Percentiles rank a stretch among this genome's conserved stretches.
Evolutionary conservation across 306 rosid species (phyloP).

Genomic region (Castanopsis chinensis): DNA sequence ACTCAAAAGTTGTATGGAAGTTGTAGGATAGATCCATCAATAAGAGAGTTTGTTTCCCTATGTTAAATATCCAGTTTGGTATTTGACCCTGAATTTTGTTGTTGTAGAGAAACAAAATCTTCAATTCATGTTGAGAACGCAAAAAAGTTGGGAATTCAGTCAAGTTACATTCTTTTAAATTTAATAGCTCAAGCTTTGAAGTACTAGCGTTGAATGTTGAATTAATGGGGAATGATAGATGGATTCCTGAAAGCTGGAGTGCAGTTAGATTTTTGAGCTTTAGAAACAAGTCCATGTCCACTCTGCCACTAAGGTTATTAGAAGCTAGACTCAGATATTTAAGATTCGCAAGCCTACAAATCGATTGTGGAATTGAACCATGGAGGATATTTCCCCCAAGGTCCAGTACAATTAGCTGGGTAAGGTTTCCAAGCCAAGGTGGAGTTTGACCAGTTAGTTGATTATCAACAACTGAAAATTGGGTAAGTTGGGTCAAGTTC

Average conservation of each 20-base stretch:
- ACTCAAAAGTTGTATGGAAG: background rate
- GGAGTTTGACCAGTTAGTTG: no score
- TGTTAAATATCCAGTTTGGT: background rate
- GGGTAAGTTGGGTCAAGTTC: no score
- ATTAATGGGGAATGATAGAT: background rate
- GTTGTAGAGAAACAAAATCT: no score
- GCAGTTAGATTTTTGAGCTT: accelerated
- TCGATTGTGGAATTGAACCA: background rate
- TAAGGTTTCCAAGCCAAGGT: no score
- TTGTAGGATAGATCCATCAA: accelerated
- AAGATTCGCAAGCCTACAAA: background rate
- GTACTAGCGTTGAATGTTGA: background rate
- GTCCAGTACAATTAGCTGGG: background rate
- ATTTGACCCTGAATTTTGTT: background rate
- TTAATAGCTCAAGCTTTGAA: background rate
- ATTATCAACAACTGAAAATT: no score
- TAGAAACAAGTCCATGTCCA: background rate
- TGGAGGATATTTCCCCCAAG: accelerated
- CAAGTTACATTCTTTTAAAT: background rate
- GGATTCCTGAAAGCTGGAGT: background rate
- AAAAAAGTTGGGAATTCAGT: background rate
- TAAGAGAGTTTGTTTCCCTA: background rate
- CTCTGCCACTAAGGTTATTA: background rate
- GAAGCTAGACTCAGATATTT: accelerated
- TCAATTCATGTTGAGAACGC: no score